Evolutionary conservation across 352 stramenopile genomes (phyloP).

Genomic region (Phytophthora fragariae): DNA sequence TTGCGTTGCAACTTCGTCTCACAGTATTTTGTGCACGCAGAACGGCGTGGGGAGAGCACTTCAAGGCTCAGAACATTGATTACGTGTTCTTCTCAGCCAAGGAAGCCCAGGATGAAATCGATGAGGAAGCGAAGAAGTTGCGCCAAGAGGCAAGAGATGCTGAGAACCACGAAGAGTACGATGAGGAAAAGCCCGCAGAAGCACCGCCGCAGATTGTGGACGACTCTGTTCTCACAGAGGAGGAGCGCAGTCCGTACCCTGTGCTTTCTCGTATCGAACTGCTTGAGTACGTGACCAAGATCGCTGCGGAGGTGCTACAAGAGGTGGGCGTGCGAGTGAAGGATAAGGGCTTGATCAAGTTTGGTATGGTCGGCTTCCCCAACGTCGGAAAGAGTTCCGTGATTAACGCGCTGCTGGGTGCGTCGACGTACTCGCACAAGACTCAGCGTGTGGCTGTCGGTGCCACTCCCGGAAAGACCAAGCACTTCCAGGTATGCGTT

Average conservation of each 20-base stretch:
- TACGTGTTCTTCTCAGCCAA: conserved; percentile 99
- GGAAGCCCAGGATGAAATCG: conserved; percentile 92
- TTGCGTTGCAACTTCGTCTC: neutral
- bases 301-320: conserved; percentile 62
- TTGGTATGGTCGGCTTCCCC: conserved; percentile 99
- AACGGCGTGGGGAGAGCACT: conserved; percentile 95
- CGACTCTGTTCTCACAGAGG: neutral
- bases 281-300: conserved; percentile 69
- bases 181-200: conserved; percentile 34
- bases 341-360: conserved; percentile 86
- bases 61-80: conserved; percentile 90
- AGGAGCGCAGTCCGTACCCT: conserved; percentile 49
- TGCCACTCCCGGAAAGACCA: conserved; percentile 99
- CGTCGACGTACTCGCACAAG: conserved; percentile 95
- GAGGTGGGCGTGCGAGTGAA: conserved; percentile 77
- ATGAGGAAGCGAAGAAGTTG: conserved; percentile 77
- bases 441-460: conserved; percentile 97
- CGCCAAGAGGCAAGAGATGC: conserved; percentile 51
- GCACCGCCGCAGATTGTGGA: conserved; percentile 7
- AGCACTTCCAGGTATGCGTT: conserved; percentile 97
- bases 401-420: conserved; percentile 99
- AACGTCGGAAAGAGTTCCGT: conserved; percentile 99
- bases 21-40: conserved; percentile 35
- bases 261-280: conserved; percentile 81
- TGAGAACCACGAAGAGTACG: conserved; percentile 49